Percentiles rank a stretch among this genome's conserved stretches.
phyloP scores from a whole-genome alignment of 176 grass and related monocot genomes.

The Zea luxurians region DNA sequence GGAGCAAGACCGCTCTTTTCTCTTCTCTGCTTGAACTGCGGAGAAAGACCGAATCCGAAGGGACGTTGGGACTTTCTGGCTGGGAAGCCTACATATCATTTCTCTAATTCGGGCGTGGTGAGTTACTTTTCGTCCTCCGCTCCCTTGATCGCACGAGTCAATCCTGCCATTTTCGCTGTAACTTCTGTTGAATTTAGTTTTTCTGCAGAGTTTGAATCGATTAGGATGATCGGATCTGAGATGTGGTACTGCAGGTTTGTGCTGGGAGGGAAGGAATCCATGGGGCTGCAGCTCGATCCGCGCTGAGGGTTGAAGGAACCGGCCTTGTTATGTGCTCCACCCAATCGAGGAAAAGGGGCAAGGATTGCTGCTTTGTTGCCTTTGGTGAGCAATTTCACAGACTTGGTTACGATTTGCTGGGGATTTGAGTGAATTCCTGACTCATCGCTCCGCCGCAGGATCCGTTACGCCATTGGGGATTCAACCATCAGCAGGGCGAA shows the following conservation, averaged over 20 bases:
- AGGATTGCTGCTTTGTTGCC: neutral
- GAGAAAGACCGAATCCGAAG: slow-evolving; percentile 21
- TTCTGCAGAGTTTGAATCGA: neutral
- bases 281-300: slow-evolving; percentile 18
- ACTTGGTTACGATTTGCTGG: neutral
- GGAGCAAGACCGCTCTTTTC: slow-evolving; percentile 11
- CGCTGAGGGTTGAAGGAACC: slow-evolving; percentile 6
- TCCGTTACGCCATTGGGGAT: neutral
- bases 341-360: neutral
- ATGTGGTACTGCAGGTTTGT: slow-evolving; percentile 12
- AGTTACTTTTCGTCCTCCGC: neutral
- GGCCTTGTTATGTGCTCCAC: neutral
- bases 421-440: neutral
- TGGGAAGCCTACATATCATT: neutral
- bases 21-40: slow-evolving; percentile 31
- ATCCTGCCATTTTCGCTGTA: neutral
- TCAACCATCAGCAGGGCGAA: slow-evolving; percentile 2
- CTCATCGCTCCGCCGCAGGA: slow-evolving; percentile 21
- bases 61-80: neutral
- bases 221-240: neutral
- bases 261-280: neutral
- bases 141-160: neutral
- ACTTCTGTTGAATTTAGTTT: neutral
- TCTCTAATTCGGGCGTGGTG: slow-evolving; percentile 13
- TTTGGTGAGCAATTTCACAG: slow-evolving; percentile 12